A percentile compares a stretch with the other conserved stretches of the same genome.
Conservation (phyloP, 352 stramenopile species). For the Phytopythium ostracodes region DNA sequence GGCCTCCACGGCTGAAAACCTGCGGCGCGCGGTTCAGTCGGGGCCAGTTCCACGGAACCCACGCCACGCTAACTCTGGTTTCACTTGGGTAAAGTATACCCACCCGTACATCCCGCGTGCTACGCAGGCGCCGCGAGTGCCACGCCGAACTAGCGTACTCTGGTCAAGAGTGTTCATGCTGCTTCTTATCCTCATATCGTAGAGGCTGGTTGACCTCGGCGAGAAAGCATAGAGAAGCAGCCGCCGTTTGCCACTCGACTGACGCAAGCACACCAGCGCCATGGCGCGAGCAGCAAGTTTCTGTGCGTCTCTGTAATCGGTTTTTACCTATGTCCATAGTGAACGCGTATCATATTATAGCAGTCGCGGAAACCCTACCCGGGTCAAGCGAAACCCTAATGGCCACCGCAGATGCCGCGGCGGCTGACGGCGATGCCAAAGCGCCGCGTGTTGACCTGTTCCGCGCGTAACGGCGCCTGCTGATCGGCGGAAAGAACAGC, state of each 20-base stretch:
- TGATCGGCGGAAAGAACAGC: not conserved
- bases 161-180: no score
- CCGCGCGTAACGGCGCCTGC: not conserved
- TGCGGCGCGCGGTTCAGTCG: not conserved
- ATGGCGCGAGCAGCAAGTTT: not conserved
- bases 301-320: no score
- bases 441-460: not conserved
- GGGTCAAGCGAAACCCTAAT: not conserved
- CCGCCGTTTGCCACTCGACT: not conserved
- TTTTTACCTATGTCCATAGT: no score
- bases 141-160: not conserved
- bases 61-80: not conserved
- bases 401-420: no score
- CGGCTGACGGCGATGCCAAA: no score
- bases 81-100: no score
- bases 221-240: not conserved
- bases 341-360: no score
- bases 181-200: not conserved
- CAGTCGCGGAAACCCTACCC: no score
- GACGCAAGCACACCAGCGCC: not conserved
- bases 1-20: not conserved
- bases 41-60: not conserved
- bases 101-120: no score
- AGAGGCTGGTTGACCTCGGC: no score
- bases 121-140: not conserved